Evolutionary conservation across 2,329 filamentous ascomycete species (phyloP).

Genomic region (Fusarium setosum): DNA sequence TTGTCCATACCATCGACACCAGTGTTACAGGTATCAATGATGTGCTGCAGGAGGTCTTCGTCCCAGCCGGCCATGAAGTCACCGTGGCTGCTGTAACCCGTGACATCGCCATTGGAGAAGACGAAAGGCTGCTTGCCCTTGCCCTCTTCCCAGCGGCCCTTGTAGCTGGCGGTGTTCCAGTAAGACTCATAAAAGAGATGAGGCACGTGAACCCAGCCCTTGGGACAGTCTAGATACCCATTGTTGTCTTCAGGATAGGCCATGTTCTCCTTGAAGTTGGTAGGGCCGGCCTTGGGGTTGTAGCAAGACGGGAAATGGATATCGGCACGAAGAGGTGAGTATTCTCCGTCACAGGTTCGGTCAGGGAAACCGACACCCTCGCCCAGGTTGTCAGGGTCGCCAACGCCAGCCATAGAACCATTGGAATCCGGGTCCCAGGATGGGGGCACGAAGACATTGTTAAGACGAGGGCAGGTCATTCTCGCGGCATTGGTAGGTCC

Average conservation of each 20-base stretch:
- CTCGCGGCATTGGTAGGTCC: constrained; percentile 66
- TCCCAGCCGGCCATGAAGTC: constrained; percentile 84
- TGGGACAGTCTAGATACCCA: constrained; percentile 65
- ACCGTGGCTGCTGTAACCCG: constrained; percentile 76
- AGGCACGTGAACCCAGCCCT: constrained; percentile 65
- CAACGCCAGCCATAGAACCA: constrained; percentile 65
- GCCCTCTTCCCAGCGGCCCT: constrained; percentile 63
- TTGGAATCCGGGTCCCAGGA: constrained; percentile 67
- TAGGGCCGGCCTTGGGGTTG: constrained; percentile 70
- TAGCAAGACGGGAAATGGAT: constrained; percentile 81
- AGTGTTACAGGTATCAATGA: constrained; percentile 74
- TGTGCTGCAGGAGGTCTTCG: constrained; percentile 69
- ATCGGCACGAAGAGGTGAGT: constrained; percentile 72
- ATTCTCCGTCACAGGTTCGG: constrained; percentile 72
- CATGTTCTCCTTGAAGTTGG: constrained; percentile 74
- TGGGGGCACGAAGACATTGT: constrained; percentile 58
- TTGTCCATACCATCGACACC: constrained; percentile 70
- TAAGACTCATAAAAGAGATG: constrained; percentile 70
- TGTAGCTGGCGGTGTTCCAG: constrained; percentile 67
- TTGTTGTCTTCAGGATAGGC: constrained; percentile 65
- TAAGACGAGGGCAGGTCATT: constrained; percentile 69
- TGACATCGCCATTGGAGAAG: constrained; percentile 75
- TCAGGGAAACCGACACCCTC: constrained; percentile 76
- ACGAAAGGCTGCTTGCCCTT: constrained; percentile 73
- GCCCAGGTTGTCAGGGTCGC: constrained; percentile 64